Percentiles rank a stretch among this genome's conserved stretches.
These are phyloP conservation scores for Lachnellula subtilissima DNA, from an alignment of 2,329 filamentous ascomycete genomes.

Conservation along the genomic window DNA sequence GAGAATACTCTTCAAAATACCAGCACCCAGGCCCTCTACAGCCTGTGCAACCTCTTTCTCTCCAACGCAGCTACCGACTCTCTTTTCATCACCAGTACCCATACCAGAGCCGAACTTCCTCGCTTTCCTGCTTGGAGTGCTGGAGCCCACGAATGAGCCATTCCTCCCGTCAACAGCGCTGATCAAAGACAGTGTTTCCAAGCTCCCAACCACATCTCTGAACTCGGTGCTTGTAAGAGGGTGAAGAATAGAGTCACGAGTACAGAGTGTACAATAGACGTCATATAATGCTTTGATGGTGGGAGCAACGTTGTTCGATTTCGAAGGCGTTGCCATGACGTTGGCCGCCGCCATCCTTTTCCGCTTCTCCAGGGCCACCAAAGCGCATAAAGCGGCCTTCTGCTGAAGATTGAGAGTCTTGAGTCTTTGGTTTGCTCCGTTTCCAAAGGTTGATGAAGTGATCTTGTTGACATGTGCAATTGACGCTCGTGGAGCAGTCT, in stretches of 20 bases:
- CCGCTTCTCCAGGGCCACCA: slow-evolving; percentile 80
- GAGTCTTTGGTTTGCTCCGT: slow-evolving; percentile 79
- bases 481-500: slow-evolving; percentile 80
- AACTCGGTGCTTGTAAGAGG: slow-evolving; percentile 90
- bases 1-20: slow-evolving; percentile 59
- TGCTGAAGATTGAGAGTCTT: slow-evolving; percentile 90
- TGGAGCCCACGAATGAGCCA: slow-evolving; percentile 57
- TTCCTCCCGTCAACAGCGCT: slow-evolving; percentile 65
- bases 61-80: slow-evolving; percentile 73
- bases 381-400: slow-evolving; percentile 85
- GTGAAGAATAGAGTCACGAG: slow-evolving; percentile 80
- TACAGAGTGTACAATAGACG: slow-evolving; percentile 78
- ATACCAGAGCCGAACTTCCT: slow-evolving; percentile 46
- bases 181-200: slow-evolving; percentile 83
- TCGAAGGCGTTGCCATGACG: slow-evolving; percentile 53
- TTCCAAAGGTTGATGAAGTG: slow-evolving; percentile 83
- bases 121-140: slow-evolving; percentile 68
- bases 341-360: slow-evolving; percentile 49
- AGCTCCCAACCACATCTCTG: slow-evolving; percentile 80
- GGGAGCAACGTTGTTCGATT: slow-evolving; percentile 58
- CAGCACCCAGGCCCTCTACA: slow-evolving; percentile 57
- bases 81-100: slow-evolving; percentile 64
- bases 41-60: slow-evolving; percentile 72
- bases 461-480: slow-evolving; percentile 91
- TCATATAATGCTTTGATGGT: slow-evolving; percentile 81